These are phyloP conservation scores for Musa troglodytarum DNA, from an alignment of 176 grass and related monocot genomes.

Conservation along the genomic window DNA sequence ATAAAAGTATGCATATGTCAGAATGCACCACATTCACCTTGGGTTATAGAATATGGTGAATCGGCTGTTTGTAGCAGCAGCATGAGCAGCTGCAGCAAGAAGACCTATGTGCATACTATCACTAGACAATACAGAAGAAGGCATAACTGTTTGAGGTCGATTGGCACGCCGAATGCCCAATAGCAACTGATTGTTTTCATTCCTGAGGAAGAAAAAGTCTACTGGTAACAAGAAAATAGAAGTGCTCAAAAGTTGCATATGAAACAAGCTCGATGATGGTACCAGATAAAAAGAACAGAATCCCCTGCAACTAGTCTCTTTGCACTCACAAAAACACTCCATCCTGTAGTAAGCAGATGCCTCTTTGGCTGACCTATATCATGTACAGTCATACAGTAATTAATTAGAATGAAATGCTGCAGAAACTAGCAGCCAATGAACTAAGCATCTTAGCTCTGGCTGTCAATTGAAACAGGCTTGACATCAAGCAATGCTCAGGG, in stretches of 20 bases:
- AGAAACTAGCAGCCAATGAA: not conserved
- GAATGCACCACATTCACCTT: conserved; percentile 34
- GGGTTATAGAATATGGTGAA: conserved; percentile 99
- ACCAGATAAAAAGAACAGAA: conserved; percentile 99
- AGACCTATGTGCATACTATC: conserved; percentile 99
- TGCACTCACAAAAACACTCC: conserved; percentile 98
- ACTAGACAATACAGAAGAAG: conserved; percentile 94
- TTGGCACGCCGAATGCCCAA: conserved; percentile 83
- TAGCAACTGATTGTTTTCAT: conserved; percentile 94
- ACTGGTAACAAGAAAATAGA: not conserved
- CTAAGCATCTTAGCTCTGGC: not conserved
- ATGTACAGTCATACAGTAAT: conserved; percentile 17
- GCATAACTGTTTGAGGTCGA: conserved; percentile 94
- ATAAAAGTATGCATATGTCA: not conserved
- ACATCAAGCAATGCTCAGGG: not conserved
- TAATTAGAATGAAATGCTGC: not conserved
- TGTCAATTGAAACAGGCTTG: not conserved
- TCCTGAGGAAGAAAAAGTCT: conserved; percentile 31
- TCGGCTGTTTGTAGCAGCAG: conserved; percentile 90
- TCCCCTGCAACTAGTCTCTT: conserved; percentile 95
- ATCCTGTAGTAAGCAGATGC: conserved; percentile 94
- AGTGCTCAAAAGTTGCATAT: not conserved
- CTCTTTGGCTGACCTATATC: conserved; percentile 94
- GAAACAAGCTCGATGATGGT: not conserved
- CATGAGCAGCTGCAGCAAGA: conserved; percentile 97